These are phyloP conservation scores for Cladosporium sp. DNA, from an alignment of 2,329 filamentous ascomycete species.

Conservation along the genomic window DNA sequence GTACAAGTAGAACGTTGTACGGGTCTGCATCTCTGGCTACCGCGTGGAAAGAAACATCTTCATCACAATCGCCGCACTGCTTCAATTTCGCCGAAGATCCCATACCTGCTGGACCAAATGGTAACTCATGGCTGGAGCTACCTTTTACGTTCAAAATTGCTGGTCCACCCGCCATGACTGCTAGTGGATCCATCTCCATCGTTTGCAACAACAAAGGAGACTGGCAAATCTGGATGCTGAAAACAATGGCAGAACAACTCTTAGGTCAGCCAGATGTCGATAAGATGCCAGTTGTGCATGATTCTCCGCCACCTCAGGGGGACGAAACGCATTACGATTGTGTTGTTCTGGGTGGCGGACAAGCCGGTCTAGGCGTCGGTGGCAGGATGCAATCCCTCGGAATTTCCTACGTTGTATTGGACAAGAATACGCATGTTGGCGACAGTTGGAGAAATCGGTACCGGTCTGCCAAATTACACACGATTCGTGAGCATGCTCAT, in stretches of 20 bases:
- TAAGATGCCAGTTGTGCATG: not conserved
- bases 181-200: not conserved
- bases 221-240: not conserved
- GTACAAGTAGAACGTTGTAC: not conserved
- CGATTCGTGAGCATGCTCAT: slow-evolving; percentile 37
- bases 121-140: not conserved
- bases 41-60: not conserved
- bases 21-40: not conserved
- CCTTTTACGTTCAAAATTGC: not conserved
- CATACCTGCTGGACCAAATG: not conserved
- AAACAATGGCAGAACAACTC: not conserved
- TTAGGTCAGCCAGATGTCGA: not conserved
- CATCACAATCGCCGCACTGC: not conserved
- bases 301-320: not conserved
- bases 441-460: not conserved
- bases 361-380: not conserved
- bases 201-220: not conserved
- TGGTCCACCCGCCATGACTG: not conserved
- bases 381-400: not conserved
- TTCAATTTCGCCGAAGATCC: not conserved
- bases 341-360: not conserved
- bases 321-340: slow-evolving; percentile 15
- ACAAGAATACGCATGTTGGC: not conserved
- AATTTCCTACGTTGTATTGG: not conserved
- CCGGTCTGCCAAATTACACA: slow-evolving; percentile 32